phyloP scores from a whole-genome alignment of 2,329 filamentous ascomycete species.

The Harringtonia aguacate region DNA sequence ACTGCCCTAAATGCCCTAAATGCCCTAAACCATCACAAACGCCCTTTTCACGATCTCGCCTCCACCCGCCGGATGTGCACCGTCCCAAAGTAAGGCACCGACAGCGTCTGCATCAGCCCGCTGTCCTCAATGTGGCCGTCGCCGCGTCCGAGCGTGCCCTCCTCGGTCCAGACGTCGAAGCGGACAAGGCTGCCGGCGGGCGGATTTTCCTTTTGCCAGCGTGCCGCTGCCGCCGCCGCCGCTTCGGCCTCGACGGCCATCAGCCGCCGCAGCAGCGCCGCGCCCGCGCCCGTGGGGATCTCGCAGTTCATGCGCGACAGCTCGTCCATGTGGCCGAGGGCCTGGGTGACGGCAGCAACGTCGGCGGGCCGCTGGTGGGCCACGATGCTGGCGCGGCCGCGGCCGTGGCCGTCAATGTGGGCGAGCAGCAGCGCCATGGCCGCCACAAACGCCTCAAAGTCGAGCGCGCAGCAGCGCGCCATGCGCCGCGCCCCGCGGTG shows the following conservation, averaged over 20 bases:
- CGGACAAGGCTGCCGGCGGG: neutral
- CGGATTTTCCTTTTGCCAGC: too few relatives aligned
- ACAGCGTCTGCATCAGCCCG: slow-evolving; percentile 4
- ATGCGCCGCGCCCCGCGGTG: slow-evolving; percentile 18
- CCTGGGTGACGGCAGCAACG: slow-evolving; percentile 25
- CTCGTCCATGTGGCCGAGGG: slow-evolving; percentile 21
- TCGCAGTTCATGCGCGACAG: slow-evolving; percentile 18
- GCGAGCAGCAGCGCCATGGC: slow-evolving; percentile 25
- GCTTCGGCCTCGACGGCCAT: slow-evolving; percentile 18
- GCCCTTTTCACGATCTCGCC: too few relatives aligned
- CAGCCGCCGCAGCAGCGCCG: slow-evolving; percentile 18
- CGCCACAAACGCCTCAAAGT: slow-evolving; percentile 26
- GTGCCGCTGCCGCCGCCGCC: slow-evolving; percentile 3
- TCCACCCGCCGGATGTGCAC: slow-evolving; percentile 8
- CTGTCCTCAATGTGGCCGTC: slow-evolving; percentile 1
- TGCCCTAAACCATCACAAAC: too few relatives aligned
- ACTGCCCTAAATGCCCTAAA: too few relatives aligned
- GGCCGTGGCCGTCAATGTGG: slow-evolving; percentile 20
- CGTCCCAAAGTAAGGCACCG: slow-evolving; percentile 13
- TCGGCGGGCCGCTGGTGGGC: slow-evolving; percentile 27
- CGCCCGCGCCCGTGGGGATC: slow-evolving; percentile 17
- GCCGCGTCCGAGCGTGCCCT: neutral
- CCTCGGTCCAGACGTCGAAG: slow-evolving; percentile 2
- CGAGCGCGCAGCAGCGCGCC: slow-evolving; percentile 17
- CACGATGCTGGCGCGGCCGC: slow-evolving; percentile 18